These are phyloP conservation scores for Barbatosphaeria neglecta DNA, from an alignment of 495 filamentous ascomycete genomes.

Conservation along the genomic window DNA sequence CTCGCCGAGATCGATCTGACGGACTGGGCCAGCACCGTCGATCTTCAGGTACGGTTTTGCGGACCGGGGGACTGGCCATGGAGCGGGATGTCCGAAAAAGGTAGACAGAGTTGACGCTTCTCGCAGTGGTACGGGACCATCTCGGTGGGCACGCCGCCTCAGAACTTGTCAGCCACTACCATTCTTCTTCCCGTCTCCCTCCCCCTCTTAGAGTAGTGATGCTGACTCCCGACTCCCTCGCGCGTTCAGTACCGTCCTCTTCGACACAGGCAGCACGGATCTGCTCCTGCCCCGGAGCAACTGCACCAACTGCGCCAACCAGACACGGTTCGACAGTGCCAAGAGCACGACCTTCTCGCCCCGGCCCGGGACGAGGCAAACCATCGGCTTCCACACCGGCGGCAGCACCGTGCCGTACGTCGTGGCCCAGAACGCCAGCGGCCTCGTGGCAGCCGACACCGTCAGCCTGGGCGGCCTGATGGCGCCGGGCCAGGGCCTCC, in stretches of 20 bases:
- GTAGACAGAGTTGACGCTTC: not conserved
- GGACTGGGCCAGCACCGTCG: not conserved
- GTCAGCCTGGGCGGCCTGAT: slow-evolving; percentile 12
- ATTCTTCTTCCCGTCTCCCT: not conserved
- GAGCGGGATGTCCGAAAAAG: no score
- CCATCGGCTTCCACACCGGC: slow-evolving; percentile 6
- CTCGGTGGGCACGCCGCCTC: slow-evolving; percentile 12
- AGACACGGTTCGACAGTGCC: slow-evolving; percentile 6
- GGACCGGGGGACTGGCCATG: no score
- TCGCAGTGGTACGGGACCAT: slow-evolving; percentile 15
- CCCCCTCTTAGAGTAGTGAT: not conserved
- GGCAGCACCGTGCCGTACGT: slow-evolving; percentile 7
- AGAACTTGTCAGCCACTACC: slow-evolving; percentile 8
- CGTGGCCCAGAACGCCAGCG: slow-evolving; percentile 8
- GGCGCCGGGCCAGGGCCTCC: slow-evolving; percentile 9
- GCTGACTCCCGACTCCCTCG: not conserved
- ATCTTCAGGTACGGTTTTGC: not conserved
- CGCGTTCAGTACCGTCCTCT: slow-evolving; percentile 9
- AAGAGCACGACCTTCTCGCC: slow-evolving; percentile 7
- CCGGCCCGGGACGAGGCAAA: not conserved
- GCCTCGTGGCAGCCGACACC: slow-evolving; percentile 12
- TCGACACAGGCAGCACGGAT: slow-evolving; percentile 13
- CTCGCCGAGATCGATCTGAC: not conserved
- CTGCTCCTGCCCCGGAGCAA: slow-evolving; percentile 11
- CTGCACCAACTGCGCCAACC: slow-evolving; percentile 10